These are phyloP conservation scores for Claviceps pazoutovae DNA, from an alignment of 2,329 filamentous ascomycete genomes.

Conservation along the genomic window DNA sequence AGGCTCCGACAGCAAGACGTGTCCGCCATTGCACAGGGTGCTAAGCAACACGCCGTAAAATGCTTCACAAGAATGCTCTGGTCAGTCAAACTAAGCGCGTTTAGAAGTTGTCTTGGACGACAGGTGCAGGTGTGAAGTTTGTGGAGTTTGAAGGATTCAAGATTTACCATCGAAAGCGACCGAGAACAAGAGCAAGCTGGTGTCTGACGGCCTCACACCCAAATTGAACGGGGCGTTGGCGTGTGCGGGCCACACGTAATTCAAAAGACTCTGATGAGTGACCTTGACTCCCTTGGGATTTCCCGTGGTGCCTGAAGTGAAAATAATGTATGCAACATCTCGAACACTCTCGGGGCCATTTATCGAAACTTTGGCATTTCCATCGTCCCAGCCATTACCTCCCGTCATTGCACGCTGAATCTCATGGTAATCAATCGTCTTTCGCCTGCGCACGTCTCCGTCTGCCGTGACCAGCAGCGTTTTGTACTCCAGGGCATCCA, in stretches of 20 bases:
- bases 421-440: background rate
- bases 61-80: conserved; percentile 5
- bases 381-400: too few relatives aligned
- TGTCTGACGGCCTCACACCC: background rate
- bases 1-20: background rate
- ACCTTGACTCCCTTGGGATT: conserved; percentile 27
- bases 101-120: too few relatives aligned
- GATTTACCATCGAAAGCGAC: conserved; percentile 15
- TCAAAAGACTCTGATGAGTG: conserved; percentile 2
- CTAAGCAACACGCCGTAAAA: conserved; percentile 4
- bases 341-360: conserved; percentile 31
- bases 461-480: background rate
- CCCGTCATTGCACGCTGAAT: background rate
- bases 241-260: background rate
- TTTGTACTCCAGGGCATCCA: background rate
- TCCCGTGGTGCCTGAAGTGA: conserved; percentile 25
- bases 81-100: background rate
- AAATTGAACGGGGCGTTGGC: background rate
- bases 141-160: too few relatives aligned
- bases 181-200: conserved; percentile 12
- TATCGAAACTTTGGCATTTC: background rate
- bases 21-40: conserved; percentile 5
- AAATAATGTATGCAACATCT: conserved; percentile 5
- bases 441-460: background rate
- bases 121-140: background rate